phyloP scores from a whole-genome alignment of 148 eudicot genomes.

The Heliamphora exappendiculata region DNA sequence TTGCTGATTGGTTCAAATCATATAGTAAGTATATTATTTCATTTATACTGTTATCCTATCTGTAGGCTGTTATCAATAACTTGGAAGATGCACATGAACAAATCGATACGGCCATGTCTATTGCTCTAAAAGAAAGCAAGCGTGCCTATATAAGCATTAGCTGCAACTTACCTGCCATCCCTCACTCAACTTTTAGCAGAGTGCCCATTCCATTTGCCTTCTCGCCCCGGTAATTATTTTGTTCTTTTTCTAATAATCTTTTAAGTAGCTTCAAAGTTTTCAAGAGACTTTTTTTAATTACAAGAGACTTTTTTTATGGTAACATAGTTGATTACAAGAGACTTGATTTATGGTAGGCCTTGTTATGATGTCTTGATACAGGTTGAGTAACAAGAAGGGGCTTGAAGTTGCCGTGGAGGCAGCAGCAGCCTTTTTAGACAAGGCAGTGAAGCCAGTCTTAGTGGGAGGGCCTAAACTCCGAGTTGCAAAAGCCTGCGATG shows the following conservation, averaged over 20 bases:
- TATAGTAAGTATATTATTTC: not conserved
- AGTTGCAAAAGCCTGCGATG: slow-evolving; percentile 8
- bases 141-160: slow-evolving; percentile 12
- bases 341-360: not conserved
- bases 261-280: not conserved
- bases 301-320: not conserved
- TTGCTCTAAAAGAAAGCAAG: slow-evolving; percentile 16
- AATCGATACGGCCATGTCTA: slow-evolving; percentile 12
- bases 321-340: not conserved
- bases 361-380: not conserved
- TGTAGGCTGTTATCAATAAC: slow-evolving; percentile 7
- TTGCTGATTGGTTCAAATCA: not conserved
- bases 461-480: slow-evolving; percentile 14
- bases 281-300: too few species aligned
- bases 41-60: not conserved
- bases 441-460: slow-evolving; percentile 13
- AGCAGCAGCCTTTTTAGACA: slow-evolving; percentile 10
- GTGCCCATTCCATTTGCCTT: slow-evolving; percentile 8
- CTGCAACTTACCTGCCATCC: slow-evolving; percentile 15
- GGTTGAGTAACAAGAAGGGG: not conserved
- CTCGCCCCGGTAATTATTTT: slow-evolving; percentile 8
- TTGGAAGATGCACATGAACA: slow-evolving; percentile 16
- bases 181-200: slow-evolving; percentile 18
- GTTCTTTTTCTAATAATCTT: not conserved
- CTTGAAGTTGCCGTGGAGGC: slow-evolving; percentile 17